Conservation (phyloP, 1,284 basidiomycete genomes). For the Stygiomarasmius scandens region DNA sequence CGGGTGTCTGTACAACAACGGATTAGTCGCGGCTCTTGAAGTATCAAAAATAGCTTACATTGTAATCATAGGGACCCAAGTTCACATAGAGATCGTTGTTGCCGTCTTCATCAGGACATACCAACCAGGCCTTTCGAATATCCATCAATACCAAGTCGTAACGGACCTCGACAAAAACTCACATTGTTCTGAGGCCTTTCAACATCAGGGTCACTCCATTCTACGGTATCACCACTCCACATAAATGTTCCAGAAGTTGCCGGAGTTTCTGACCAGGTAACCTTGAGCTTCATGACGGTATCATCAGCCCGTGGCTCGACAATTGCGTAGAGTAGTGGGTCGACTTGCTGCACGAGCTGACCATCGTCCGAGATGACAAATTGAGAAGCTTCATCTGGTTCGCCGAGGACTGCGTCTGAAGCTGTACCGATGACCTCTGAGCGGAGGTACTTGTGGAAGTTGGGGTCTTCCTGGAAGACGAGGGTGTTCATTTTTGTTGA, state of each 20-base stretch:
- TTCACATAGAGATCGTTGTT: constrained; percentile 55
- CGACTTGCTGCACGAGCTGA: constrained; percentile 49
- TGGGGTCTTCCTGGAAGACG: constrained; percentile 50
- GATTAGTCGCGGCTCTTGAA: too few species aligned
- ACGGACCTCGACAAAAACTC: constrained; percentile 34
- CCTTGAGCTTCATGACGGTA: constrained; percentile 49
- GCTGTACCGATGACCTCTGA: constrained; percentile 48
- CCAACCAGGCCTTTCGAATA: constrained; percentile 54
- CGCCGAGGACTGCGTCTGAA: constrained; percentile 53
- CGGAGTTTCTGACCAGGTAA: constrained; percentile 51
- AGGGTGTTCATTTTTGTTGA: background rate
- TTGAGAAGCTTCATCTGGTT: constrained; percentile 51
- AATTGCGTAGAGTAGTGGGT: constrained; percentile 43
- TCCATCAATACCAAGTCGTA: background rate
- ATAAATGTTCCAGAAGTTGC: constrained; percentile 53
- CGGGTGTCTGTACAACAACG: constrained; percentile 42
- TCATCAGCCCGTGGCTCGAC: constrained; percentile 51
- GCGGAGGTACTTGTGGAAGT: constrained; percentile 68
- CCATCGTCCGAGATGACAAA: constrained; percentile 49
- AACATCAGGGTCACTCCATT: constrained; percentile 54
- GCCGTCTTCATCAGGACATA: constrained; percentile 53
- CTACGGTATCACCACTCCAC: constrained; percentile 57
- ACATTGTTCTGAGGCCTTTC: constrained; percentile 53
- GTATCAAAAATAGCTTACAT: background rate
- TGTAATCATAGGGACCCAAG: constrained; percentile 58